Base-by-base conservation (phyloP, 2,329 filamentous ascomycete genomes). In the Verticillium alfalfae region DNA sequence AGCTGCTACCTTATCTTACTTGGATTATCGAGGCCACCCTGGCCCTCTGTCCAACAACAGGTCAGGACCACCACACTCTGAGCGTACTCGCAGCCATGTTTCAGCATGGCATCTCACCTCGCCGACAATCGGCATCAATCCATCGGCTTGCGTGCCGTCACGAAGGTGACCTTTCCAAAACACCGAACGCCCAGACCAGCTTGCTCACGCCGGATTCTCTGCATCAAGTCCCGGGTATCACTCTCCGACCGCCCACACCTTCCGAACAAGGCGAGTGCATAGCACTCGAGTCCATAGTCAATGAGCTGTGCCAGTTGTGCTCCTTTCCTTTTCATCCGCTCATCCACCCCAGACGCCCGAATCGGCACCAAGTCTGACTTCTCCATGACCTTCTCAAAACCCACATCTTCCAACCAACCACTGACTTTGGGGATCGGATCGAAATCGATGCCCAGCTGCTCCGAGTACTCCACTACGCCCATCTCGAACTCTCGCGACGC, bases 361-460 rank as follows among this genome's bases (percentile, higher is more conserved):
- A 79, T 66, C 1, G 78, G 78, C 34, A 80, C 63, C 66, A 78
- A 76, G 64, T 80, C 76, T 22, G 70, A 75, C 13, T 75, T 69
- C 64, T 79, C 76, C 0, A 73, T 69, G 22, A 78, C 72, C 37
- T 67, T 69, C 56, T 78, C 77, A 60, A 78, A 78, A n/a, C 76
- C 77, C 3, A 76, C 65, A 0, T 72, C 70, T 4, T 71, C 61
- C 16, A 80, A 67, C 66, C 72, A 75, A 9, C 67, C 67, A 7
- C 73, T 67, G 1, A 75, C 70, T 18, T 67, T 70, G 4, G 75
- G 73, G 13, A 73, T 70, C 0, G 78, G 78, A 60, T 78, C 77
- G 57, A 75, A 77, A 54, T 79, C 73, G 16, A 80, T 67, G 10
- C 72, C 73, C 16, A 73, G 65, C 16, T 67, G 66, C 13, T 65